A percentile compares a stretch with the other conserved stretches of the same genome.
These are phyloP conservation scores for Schoenoplectus triqueter DNA, from an alignment of 202 grass and related monocot genomes.

Conservation along the genomic window DNA sequence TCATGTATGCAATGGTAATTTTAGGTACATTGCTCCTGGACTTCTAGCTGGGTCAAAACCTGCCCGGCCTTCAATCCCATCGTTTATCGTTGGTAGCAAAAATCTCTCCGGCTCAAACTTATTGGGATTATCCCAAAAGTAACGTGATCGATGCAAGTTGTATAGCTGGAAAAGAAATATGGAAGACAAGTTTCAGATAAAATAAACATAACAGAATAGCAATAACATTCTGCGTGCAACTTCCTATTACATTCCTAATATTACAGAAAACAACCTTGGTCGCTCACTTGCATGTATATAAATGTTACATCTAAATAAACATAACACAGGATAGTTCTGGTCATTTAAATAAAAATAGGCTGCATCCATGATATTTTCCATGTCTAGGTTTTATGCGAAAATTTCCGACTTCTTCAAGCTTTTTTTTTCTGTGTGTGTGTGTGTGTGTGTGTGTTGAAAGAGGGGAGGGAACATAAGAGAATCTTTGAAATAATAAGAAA, in stretches of 20 bases:
- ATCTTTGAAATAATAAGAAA: slow-evolving; percentile 26
- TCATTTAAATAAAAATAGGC: background rate
- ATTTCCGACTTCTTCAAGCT: too few species aligned
- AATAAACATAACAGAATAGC: background rate
- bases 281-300: too few species aligned
- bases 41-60: slow-evolving; percentile 81
- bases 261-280: background rate
- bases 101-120: slow-evolving; percentile 95
- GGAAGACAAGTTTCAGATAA: slow-evolving; percentile 22
- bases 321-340: background rate
- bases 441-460: too few species aligned
- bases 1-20: slow-evolving; percentile 32
- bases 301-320: background rate
- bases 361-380: background rate
- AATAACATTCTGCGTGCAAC: background rate
- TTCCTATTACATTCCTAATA: too few species aligned
- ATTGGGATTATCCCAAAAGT: slow-evolving; percentile 82
- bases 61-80: slow-evolving; percentile 79
- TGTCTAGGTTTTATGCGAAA: too few species aligned
- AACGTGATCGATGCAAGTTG: slow-evolving; percentile 90
- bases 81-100: slow-evolving; percentile 66
- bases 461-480: background rate
- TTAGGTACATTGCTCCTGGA: slow-evolving; percentile 83
- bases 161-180: slow-evolving; percentile 55
- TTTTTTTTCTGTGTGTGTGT: too few species aligned